Evolutionary conservation across 352 stramenopile species (phyloP), one percentile per base, ranked within the genome.

Genomic region (Globisporangium nagaii): DNA sequence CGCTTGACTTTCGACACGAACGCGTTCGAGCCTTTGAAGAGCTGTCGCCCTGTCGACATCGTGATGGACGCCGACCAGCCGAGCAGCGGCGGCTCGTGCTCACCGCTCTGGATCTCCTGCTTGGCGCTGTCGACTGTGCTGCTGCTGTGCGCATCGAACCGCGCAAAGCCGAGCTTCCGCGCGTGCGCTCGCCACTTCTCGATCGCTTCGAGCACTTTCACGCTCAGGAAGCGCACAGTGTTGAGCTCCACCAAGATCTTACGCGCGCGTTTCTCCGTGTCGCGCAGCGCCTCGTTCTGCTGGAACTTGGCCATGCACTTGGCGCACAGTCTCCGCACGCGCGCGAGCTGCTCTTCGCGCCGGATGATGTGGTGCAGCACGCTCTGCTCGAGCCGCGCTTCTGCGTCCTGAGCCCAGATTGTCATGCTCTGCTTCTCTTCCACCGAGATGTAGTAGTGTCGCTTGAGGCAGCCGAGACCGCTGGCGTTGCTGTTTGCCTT

Each of bases 1-100:
- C 78, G 75, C 34, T 90, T 93, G 24, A 86, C 65, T 41, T 80
- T 84, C 2, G 83, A 88, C 9, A 75, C 57, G 34, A 90, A 90
- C 2, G 74, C 70, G 25, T 81, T 86, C 1, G 83, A 90, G 13
- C 78, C 72, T 35, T 85, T 87, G 56, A 78, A 90, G 1, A 90
- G 62, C 12, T 84, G 65, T 8, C 72, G 71, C 2, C 76, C 83
- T 0, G 83, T 90, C 1, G 74, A 63, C 11, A 93, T 51, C 0
- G 79, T 88, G 56, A 93, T 88, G 1, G 72, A 86, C 3, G 68
- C 69, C 1, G 76, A 90, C 79, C 83, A 93, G 6, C 74, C 78
- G 8, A 86, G 58, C 11, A 71, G 32, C 20, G 63, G 56, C 9
- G 62, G 24, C 24, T 73, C 70, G 13, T 42, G 63, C 43, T 62